A percentile compares a stretch with the other conserved stretches of the same genome.
Evolutionary conservation across 2,329 filamentous ascomycete genomes (phyloP).

Genomic region (Beauveria varroae): DNA sequence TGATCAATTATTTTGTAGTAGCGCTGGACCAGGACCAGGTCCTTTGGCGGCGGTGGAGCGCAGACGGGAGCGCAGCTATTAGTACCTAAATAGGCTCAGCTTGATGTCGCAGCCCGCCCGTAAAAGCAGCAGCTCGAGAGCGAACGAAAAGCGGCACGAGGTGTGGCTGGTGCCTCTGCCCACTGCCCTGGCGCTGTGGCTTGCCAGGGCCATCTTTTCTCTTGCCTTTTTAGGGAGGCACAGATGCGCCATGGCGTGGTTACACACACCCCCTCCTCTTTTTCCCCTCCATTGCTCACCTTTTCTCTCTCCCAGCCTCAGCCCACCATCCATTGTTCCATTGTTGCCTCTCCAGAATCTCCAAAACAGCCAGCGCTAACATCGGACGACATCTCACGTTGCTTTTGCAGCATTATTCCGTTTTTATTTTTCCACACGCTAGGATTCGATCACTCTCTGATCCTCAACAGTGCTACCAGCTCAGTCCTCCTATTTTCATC

Average conservation of each 20-base stretch:
- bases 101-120: background rate
- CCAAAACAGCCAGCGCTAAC: background rate
- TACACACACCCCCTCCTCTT: background rate
- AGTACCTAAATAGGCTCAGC: background rate
- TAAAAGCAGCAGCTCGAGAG: constrained; percentile 6
- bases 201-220: background rate
- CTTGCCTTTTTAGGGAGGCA: constrained; percentile 10
- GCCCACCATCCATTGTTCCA: background rate
- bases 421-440: background rate
- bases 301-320: background rate
- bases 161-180: constrained; percentile 8
- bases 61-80: background rate
- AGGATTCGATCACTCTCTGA: background rate
- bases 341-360: background rate
- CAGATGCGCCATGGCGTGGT: background rate
- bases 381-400: background rate
- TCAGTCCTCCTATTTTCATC: no score
- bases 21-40: background rate
- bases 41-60: background rate
- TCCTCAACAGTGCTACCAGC: background rate
- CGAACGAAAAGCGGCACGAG: constrained; percentile 4
- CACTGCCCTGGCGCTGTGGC: background rate
- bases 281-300: background rate
- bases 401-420: background rate
- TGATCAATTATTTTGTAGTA: background rate